Evolutionary conservation across 2,329 filamentous ascomycete species (phyloP).

Genomic region (Dactylella cylindrospora): DNA sequence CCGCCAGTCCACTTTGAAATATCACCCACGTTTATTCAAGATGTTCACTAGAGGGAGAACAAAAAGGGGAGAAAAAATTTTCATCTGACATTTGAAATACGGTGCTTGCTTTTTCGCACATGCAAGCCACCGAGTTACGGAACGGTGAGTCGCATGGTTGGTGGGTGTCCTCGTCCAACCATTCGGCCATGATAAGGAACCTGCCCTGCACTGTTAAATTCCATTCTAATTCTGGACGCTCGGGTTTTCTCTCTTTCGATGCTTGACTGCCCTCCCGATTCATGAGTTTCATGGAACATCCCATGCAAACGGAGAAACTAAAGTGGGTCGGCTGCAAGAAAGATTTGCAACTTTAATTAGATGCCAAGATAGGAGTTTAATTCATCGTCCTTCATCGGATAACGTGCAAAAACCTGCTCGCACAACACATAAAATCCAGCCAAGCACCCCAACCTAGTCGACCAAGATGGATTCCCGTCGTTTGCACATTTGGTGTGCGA

Average conservation of each 20-base stretch:
- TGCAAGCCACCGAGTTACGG: constrained; percentile 2
- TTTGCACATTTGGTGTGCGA: too few species aligned
- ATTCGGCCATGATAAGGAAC: constrained; percentile 39
- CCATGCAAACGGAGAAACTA: too few species aligned
- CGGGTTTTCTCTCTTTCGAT: too few species aligned
- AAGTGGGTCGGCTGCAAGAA: constrained; percentile 10
- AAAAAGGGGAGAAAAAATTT: constrained; percentile 4
- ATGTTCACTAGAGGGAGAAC: background rate
- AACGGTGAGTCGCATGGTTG: constrained; percentile 16
- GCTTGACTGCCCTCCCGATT: too few species aligned
- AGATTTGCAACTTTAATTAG: constrained; percentile 24
- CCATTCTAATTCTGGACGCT: too few species aligned
- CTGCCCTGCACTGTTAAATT: too few species aligned
- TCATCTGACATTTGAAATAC: constrained; percentile 3
- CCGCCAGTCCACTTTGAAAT: background rate
- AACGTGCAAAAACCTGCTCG: constrained; percentile 8
- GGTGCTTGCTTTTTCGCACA: constrained; percentile 33
- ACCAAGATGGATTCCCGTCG: constrained; percentile 3
- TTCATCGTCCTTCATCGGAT: constrained; percentile 8
- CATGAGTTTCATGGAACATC: too few species aligned
- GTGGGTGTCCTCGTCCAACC: constrained; percentile 12
- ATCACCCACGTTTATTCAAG: background rate
- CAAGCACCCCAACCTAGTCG: constrained; percentile 14
- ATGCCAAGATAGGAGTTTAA: constrained; percentile 30
- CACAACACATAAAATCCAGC: constrained; percentile 25